Percentiles rank a stretch among this genome's conserved stretches.
These are phyloP conservation scores for Quercus variabilis DNA, from an alignment of 306 rosid species.

Conservation along the genomic window DNA sequence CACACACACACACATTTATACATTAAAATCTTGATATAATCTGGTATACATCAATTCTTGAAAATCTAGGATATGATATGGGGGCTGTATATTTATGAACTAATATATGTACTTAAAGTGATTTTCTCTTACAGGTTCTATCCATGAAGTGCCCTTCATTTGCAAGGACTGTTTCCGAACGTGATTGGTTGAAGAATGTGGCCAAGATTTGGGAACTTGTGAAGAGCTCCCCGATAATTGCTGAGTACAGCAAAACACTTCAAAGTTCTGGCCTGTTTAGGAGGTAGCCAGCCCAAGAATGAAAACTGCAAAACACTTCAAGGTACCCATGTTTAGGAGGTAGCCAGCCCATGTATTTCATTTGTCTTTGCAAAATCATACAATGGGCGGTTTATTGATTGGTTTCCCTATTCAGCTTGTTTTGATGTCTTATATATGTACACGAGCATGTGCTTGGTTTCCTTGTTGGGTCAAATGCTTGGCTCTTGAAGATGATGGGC, in stretches of 20 bases:
- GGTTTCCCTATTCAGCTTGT: neutral
- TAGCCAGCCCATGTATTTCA: conserved; percentile 14
- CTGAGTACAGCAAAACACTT: conserved; percentile 67
- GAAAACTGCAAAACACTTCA: conserved; percentile 55
- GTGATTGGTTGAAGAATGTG: conserved; percentile 88
- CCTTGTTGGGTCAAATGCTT: too few species aligned
- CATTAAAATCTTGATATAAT: too few species aligned
- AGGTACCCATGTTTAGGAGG: conserved; percentile 61
- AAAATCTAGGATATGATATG: too few species aligned
- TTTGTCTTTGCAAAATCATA: neutral
- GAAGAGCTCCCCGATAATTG: conserved; percentile 65
- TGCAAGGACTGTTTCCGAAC: conserved; percentile 61
- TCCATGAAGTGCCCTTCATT: conserved; percentile 65
- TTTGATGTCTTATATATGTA: neutral
- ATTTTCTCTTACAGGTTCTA: conserved; percentile 48
- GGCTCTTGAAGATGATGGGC: too few species aligned
- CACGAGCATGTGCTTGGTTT: too few species aligned
- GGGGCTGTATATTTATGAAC: too few species aligned
- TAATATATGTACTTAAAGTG: neutral
- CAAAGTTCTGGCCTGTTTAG: conserved; percentile 67
- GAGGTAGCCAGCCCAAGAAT: conserved; percentile 34
- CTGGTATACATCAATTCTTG: too few species aligned
- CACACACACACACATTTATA: too few species aligned
- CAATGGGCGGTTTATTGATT: neutral
- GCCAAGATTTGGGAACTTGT: conserved; percentile 84